Conservation (phyloP, 1,284 basidiomycete species). For the Leccinum pseudoinsigne region DNA sequence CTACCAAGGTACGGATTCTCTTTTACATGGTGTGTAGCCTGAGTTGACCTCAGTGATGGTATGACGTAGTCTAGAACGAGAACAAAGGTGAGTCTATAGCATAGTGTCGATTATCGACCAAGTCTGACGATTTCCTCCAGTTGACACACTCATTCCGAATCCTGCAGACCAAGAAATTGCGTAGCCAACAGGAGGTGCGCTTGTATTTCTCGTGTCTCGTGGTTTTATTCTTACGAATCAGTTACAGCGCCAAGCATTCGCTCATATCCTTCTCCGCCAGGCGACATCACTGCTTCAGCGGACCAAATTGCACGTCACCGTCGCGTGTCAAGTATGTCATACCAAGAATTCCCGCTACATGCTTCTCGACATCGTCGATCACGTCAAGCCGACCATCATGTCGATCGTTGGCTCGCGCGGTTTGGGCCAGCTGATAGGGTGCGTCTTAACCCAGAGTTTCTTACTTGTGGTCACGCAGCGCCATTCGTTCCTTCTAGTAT, state of each 20-base stretch:
- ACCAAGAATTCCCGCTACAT: constrained; percentile 94
- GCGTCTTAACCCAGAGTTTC: constrained; percentile 21
- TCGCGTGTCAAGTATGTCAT: constrained; percentile 94
- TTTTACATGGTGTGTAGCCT: too few relatives aligned
- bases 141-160: constrained; percentile 76
- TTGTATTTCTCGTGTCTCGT: background rate
- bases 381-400: constrained; percentile 83
- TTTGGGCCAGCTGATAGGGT: constrained; percentile 89
- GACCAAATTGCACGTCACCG: constrained; percentile 82
- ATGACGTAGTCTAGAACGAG: constrained; percentile 62
- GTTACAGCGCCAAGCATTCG: constrained; percentile 79
- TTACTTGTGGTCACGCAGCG: background rate
- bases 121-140: constrained; percentile 38
- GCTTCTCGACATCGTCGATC: constrained; percentile 91
- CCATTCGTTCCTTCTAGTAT: constrained; percentile 46
- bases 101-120: background rate
- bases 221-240: constrained; percentile 12
- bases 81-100: constrained; percentile 62
- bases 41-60: too few relatives aligned
- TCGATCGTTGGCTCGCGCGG: constrained; percentile 95
- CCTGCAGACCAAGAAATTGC: constrained; percentile 76
- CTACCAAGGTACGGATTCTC: too few relatives aligned
- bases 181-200: constrained; percentile 85
- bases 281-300: constrained; percentile 89
- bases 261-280: constrained; percentile 86